These are phyloP conservation scores for Apiospora saccharicola DNA, from an alignment of 2,329 filamentous ascomycete genomes.

Conservation along the genomic window DNA sequence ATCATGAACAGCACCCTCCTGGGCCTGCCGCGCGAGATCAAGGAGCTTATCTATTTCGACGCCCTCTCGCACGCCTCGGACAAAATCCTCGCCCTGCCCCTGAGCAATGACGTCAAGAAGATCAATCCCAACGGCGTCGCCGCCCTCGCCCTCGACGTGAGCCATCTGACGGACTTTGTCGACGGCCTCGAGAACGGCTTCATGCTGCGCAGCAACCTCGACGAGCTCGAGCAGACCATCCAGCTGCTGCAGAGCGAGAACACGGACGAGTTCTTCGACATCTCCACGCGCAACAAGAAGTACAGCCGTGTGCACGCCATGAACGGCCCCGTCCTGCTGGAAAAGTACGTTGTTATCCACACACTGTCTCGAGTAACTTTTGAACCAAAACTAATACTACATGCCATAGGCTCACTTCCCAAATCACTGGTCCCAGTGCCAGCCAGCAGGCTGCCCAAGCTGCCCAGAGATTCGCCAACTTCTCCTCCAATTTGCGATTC, in stretches of 20 bases:
- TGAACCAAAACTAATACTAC: slow-evolving; percentile 36
- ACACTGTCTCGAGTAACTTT: background rate
- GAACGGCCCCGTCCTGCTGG: slow-evolving; percentile 87
- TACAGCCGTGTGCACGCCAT: slow-evolving; percentile 92
- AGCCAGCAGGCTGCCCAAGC: slow-evolving; percentile 46
- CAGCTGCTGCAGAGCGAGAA: slow-evolving; percentile 87
- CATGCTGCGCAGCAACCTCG: slow-evolving; percentile 88
- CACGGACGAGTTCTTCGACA: slow-evolving; percentile 96
- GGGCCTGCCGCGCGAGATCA: slow-evolving; percentile 93
- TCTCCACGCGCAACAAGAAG: slow-evolving; percentile 87
- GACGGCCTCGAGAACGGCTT: slow-evolving; percentile 81
- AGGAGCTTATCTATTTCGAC: slow-evolving; percentile 97
- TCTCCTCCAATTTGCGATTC: slow-evolving; percentile 78
- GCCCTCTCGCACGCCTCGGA: slow-evolving; percentile 89
- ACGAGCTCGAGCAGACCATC: slow-evolving; percentile 93
- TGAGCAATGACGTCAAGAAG: slow-evolving; percentile 79
- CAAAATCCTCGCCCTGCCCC: slow-evolving; percentile 80
- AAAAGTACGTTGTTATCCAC: slow-evolving; percentile 70
- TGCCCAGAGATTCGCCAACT: slow-evolving; percentile 72
- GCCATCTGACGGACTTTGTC: slow-evolving; percentile 86
- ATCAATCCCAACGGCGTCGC: slow-evolving; percentile 89
- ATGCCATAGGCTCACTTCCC: slow-evolving; percentile 65
- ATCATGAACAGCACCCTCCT: slow-evolving; percentile 96
- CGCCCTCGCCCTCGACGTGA: slow-evolving; percentile 82
- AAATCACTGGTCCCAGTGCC: slow-evolving; percentile 61